phyloP scores from a whole-genome alignment of 2,329 filamentous ascomycete genomes.

The Cladophialophora carrionii region DNA sequence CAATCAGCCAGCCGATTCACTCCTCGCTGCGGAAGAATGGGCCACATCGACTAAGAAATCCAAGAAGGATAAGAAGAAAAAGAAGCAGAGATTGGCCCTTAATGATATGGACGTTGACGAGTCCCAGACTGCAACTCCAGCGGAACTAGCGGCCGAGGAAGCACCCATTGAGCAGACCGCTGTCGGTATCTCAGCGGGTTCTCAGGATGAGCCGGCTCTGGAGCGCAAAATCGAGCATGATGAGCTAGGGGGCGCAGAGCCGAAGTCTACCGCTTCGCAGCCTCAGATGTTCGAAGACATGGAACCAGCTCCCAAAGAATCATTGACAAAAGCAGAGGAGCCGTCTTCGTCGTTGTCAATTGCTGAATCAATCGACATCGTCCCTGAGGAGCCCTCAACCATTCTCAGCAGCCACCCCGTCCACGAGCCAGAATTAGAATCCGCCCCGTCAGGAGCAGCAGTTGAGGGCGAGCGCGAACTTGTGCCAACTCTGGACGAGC shows the following conservation, averaged over 20 bases:
- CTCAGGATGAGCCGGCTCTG: neutral
- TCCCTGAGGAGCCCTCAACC: neutral
- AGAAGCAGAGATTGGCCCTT: constrained; percentile 24
- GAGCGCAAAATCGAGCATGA: neutral
- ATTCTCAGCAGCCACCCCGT: neutral
- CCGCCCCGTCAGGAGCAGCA: neutral
- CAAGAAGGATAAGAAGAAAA: constrained; percentile 41
- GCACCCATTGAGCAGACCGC: neutral
- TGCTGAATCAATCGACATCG: neutral
- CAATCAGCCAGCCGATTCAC: neutral
- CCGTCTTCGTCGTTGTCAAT: neutral
- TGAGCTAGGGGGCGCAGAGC: neutral
- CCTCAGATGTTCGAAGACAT: neutral
- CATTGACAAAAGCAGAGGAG: neutral
- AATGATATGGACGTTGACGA: constrained; percentile 26
- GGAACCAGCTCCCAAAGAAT: neutral
- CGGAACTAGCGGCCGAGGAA: neutral
- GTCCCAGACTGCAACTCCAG: neutral
- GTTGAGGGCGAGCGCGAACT: neutral
- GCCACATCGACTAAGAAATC: constrained; percentile 36
- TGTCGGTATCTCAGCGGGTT: neutral
- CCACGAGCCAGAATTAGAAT: neutral
- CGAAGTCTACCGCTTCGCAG: neutral
- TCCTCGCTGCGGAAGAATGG: constrained; percentile 16
- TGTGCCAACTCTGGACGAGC: neutral